Evolutionary conservation across 192 early-diverging fungal species (phyloP).

Genomic region (Podila horticola): DNA sequence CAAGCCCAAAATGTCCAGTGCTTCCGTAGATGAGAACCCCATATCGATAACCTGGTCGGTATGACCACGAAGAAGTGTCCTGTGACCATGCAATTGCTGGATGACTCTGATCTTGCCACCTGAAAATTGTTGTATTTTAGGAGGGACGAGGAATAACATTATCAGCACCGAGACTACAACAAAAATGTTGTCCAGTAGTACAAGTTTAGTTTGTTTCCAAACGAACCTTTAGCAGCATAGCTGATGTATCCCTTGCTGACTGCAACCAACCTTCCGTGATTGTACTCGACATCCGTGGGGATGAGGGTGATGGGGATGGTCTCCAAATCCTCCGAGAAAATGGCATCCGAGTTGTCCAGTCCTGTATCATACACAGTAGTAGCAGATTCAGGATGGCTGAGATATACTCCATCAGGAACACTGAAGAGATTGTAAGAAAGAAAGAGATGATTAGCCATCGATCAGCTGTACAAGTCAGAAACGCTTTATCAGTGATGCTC

Average conservation of each 20-base stretch:
- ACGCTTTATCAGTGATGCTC: too few species aligned
- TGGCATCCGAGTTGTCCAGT: slow-evolving; percentile 46
- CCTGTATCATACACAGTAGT: slow-evolving; percentile 40
- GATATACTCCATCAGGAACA: slow-evolving; percentile 55
- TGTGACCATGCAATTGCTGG: slow-evolving; percentile 47
- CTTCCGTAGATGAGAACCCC: slow-evolving; percentile 27
- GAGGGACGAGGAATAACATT: neutral
- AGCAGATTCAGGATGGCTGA: slow-evolving; percentile 29
- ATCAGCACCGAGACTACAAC: neutral
- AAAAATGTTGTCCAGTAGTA: neutral
- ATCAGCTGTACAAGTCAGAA: too few species aligned
- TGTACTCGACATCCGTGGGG: slow-evolving; percentile 55
- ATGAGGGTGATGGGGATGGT: slow-evolving; percentile 55
- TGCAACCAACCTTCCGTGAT: slow-evolving; percentile 53
- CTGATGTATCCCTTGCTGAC: slow-evolving; percentile 58
- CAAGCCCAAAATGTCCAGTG: neutral
- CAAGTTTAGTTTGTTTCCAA: neutral
- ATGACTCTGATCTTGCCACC: slow-evolving; percentile 54
- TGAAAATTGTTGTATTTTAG: slow-evolving; percentile 2
- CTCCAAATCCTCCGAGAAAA: slow-evolving; percentile 51
- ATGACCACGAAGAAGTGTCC: slow-evolving; percentile 52
- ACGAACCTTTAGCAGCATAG: slow-evolving; percentile 58
- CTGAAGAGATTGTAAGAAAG: slow-evolving; percentile 4
- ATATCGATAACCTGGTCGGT: slow-evolving; percentile 50
- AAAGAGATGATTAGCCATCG: neutral